A percentile compares a stretch with the other conserved stretches of the same genome.
Conservation (phyloP, 441 rosid genomes). For the Geranium incanum region DNA sequence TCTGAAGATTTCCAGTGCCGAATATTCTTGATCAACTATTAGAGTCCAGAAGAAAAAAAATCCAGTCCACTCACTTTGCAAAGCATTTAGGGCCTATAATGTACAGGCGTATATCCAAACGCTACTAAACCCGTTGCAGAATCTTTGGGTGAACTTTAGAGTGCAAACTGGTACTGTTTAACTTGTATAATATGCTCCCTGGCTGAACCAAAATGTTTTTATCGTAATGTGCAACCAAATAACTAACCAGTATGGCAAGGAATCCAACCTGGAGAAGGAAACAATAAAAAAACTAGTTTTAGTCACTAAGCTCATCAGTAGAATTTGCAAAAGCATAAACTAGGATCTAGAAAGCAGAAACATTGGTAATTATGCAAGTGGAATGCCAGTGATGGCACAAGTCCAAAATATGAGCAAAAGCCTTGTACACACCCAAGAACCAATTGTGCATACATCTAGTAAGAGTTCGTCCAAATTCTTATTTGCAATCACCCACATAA, state of each 20-base stretch:
- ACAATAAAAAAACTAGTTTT: not conserved
- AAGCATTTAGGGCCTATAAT: conserved; percentile 8
- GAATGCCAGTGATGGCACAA: not conserved
- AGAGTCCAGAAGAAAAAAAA: conserved; percentile 8
- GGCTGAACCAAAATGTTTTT: conserved; percentile 8
- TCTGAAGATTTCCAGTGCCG: conserved; percentile 14
- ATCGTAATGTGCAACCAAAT: not conserved
- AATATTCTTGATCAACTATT: conserved; percentile 7
- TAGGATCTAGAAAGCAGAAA: not conserved
- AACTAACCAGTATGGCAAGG: not conserved
- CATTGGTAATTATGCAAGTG: not conserved
- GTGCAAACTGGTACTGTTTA: not conserved
- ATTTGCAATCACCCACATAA: not conserved
- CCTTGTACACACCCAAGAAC: not conserved
- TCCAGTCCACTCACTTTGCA: conserved; percentile 3
- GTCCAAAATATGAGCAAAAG: not conserved
- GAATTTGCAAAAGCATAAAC: not conserved
- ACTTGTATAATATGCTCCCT: conserved; percentile 14
- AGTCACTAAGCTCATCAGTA: not conserved
- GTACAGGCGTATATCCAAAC: not conserved
- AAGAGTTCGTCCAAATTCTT: not conserved
- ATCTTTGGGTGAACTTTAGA: not conserved
- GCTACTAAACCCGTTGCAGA: conserved; percentile 4
- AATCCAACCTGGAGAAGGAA: conserved; percentile 8
- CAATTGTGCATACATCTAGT: not conserved